Base-by-base conservation (phyloP, 352 stramenopile species). In the Globisporangium rhizosaccharum region DNA sequence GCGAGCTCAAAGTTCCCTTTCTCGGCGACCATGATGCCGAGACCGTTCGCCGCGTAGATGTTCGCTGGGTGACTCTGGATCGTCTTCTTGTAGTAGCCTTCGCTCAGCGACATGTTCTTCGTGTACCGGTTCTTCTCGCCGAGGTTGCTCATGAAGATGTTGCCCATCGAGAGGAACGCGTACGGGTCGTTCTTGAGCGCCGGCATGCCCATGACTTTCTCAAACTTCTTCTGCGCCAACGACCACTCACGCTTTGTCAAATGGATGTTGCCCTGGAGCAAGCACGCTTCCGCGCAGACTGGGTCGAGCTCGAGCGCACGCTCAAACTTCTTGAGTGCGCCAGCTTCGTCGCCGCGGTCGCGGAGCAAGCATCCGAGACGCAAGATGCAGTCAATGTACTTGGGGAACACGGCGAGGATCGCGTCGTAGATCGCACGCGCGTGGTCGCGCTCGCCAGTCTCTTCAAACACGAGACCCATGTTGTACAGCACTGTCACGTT, bases 71-170 rank as follows among this genome's bases (percentile, higher is more conserved):
- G 91, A 23, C 91, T 96, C 47, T 84, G 70, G 26, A 98, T 72
- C 25, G 97, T 98, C 67, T 97, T 91, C 67, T 97, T 96, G 84
- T 98, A 99, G 69, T 97, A 98, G 26, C 96, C 92, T 63, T 96
- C 92, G 51, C 79, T 91, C 46, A 96, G 87, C 56, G 90, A 87
- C 70, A 99, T 93, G 77, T 98, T 97, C 72, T 98, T 98, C 25
- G 86, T 91, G 79, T 98, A 98, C 8, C 95, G 90, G 51, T 95
- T 90, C 51, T 96, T 96, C 45, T 96, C 92, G 33, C 96, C 90
- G 9, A 98, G 75, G 70, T 98, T 99, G 68, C 89, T 97, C 85
- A 99, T 98, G 70, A 98, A 99, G 59, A 99, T 98, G 60, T 98
- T 99, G 49, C 95, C 96, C 75, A 99, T 91, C 25, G 91, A 97